Percentiles rank a stretch among this genome's conserved stretches.
Evolutionary conservation across 768 basidiomycete genomes (phyloP).

Genomic region (Panaeolus cyanescens): DNA sequence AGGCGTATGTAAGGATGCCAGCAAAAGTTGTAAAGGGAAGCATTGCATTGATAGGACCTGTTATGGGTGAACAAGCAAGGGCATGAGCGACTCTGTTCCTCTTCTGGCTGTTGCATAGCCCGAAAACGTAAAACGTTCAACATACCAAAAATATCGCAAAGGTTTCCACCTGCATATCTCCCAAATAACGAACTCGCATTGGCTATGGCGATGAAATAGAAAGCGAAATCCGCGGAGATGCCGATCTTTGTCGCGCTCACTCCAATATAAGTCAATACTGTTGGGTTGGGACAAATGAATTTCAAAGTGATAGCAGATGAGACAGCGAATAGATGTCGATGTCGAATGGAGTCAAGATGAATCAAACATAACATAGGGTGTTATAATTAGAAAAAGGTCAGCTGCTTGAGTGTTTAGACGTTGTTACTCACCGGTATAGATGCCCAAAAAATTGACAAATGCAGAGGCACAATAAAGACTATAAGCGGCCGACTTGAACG

Average conservation of each 20-base stretch:
- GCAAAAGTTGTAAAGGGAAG: constrained; percentile 59
- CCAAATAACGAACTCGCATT: constrained; percentile 70
- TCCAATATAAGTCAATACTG: constrained; percentile 73
- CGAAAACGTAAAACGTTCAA: background rate
- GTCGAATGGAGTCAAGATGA: too few species aligned
- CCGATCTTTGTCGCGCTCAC: constrained; percentile 55
- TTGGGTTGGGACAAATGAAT: constrained; percentile 9
- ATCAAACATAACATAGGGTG: too few species aligned
- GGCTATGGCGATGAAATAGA: constrained; percentile 68
- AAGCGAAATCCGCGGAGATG: constrained; percentile 49
- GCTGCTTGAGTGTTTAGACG: background rate
- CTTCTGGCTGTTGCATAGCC: background rate
- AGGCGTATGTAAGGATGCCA: constrained; percentile 61
- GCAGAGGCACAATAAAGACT: constrained; percentile 58
- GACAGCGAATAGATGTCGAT: too few species aligned
- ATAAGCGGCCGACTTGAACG: constrained; percentile 56
- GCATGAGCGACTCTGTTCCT: too few species aligned
- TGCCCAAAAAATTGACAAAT: constrained; percentile 61
- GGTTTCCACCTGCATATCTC: constrained; percentile 51
- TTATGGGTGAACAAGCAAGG: too few species aligned
- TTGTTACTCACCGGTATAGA: constrained; percentile 57
- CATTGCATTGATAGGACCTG: constrained; percentile 72
- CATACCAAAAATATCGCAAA: constrained; percentile 59
- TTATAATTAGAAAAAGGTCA: too few species aligned
- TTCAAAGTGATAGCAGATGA: background rate